Evolutionary conservation across 495 filamentous ascomycete genomes (phyloP).

Genomic region (Acidiella bohemica): DNA sequence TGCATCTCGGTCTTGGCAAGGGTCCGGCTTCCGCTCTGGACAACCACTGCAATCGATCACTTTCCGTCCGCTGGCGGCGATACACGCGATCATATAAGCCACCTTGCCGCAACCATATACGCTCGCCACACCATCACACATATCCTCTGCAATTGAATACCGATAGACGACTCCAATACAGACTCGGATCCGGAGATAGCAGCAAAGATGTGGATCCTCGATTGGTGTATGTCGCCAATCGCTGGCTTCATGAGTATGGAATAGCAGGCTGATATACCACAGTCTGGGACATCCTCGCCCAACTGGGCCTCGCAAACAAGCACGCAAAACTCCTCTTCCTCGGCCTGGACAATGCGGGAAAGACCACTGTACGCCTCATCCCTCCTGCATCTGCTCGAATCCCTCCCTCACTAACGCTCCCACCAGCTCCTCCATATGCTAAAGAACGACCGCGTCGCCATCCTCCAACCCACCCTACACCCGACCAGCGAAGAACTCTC

Average conservation of each 20-base stretch:
- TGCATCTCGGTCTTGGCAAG: too few species aligned
- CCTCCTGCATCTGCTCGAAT: too few species aligned
- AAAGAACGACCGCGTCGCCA: conserved; percentile 96
- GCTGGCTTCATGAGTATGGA: neutral
- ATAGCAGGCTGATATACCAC: conserved; percentile 13
- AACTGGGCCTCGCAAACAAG: conserved; percentile 88
- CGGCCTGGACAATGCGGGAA: conserved; percentile 93
- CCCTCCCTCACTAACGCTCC: conserved; percentile 38
- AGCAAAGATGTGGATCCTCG: conserved; percentile 77
- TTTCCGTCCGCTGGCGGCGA: too few species aligned
- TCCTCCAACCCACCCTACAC: conserved; percentile 53
- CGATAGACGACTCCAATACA: too few species aligned
- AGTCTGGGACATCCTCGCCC: conserved; percentile 91
- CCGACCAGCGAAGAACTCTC: conserved; percentile 87
- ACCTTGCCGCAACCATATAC: too few species aligned
- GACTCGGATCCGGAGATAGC: too few species aligned
- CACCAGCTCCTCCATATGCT: conserved; percentile 28
- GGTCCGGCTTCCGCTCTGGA: too few species aligned
- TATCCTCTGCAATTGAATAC: too few species aligned
- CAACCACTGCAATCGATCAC: too few species aligned
- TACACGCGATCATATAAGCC: too few species aligned
- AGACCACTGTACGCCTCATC: conserved; percentile 52
- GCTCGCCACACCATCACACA: too few species aligned
- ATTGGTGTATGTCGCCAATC: conserved; percentile 57
- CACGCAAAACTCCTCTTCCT: conserved; percentile 80